These are phyloP conservation scores for Tulasnella sp. DNA, from an alignment of 768 basidiomycete genomes.

Conservation along the genomic window DNA sequence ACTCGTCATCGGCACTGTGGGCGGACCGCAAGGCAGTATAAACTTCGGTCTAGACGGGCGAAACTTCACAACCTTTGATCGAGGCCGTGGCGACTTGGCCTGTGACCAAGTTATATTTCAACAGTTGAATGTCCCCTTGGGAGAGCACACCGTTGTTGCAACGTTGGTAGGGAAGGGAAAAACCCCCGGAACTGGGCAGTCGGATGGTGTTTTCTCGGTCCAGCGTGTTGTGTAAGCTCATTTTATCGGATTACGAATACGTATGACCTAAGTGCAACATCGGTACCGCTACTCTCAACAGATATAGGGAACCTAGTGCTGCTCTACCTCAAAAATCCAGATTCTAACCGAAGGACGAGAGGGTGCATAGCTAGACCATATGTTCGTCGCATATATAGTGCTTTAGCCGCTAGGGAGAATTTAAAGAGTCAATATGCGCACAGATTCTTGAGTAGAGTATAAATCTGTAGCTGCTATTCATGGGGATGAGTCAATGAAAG, in stretches of 20 bases:
- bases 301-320: neutral
- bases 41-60: neutral
- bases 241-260: neutral
- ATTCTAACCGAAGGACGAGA: too few species aligned
- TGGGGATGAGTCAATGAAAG: too few species aligned
- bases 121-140: neutral
- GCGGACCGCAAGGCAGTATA: neutral
- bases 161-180: neutral
- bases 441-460: too few species aligned
- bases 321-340: too few species aligned
- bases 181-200: neutral
- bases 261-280: neutral
- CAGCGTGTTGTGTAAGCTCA: neutral
- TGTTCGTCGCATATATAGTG: too few species aligned
- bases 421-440: too few species aligned
- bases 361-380: too few species aligned
- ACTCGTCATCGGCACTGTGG: constrained; percentile 3
- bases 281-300: neutral
- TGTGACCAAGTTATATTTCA: constrained; percentile 3
- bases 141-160: neutral
- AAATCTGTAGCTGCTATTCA: neutral
- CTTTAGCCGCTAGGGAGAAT: too few species aligned
- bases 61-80: neutral
- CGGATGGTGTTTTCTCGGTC: neutral
- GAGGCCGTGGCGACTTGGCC: neutral